These are phyloP conservation scores for Hippophae tibetana DNA, from an alignment of 306 rosid genomes.

Conservation along the genomic window DNA sequence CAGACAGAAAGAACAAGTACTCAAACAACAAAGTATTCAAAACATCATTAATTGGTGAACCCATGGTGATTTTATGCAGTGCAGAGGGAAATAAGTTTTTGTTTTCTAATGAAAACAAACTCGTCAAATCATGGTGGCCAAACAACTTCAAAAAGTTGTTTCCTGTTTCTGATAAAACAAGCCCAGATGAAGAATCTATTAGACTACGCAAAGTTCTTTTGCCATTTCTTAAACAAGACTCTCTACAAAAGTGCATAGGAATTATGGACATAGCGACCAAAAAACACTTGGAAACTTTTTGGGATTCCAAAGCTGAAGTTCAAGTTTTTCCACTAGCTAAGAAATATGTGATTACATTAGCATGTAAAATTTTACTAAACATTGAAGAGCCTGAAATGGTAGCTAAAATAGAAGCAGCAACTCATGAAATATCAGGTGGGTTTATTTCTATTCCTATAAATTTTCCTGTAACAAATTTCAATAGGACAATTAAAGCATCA, in stretches of 20 bases:
- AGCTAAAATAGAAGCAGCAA: neutral
- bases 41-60: constrained; percentile 10
- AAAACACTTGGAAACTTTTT: neutral
- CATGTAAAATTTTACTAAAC: constrained; percentile 5
- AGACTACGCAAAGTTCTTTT: neutral
- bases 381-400: neutral
- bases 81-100: constrained; percentile 15
- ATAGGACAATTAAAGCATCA: neutral
- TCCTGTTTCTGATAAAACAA: neutral
- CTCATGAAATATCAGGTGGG: constrained; percentile 5
- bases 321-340: constrained; percentile 1
- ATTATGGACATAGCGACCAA: constrained; percentile 8
- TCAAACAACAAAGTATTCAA: constrained; percentile 5
- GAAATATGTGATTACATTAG: neutral
- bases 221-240: constrained; percentile 1
- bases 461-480: constrained; percentile 16
- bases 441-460: constrained; percentile 8
- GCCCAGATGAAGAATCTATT: neutral
- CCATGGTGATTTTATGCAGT: neutral
- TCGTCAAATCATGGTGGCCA: constrained; percentile 20
- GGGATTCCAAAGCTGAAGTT: constrained; percentile 3
- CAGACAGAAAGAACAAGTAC: constrained; percentile 9
- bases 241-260: constrained; percentile 12
- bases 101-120: constrained; percentile 17
- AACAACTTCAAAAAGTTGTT: neutral